Conservation (phyloP, 257 asterid genomes). For the Solanum tacnaense region DNA sequence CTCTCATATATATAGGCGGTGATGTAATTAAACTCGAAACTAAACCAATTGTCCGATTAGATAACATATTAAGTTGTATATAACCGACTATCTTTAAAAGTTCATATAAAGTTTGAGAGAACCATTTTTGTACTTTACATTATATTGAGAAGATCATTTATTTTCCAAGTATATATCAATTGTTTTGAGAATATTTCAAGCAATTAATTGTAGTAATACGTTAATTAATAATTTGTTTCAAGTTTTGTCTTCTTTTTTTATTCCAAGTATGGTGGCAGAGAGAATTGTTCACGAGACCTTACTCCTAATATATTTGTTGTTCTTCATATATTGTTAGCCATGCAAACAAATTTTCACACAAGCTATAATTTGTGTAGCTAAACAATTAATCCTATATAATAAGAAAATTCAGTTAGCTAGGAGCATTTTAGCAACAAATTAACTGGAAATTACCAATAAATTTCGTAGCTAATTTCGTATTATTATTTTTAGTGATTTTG, state of each 20-base stretch:
- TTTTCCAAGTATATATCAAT: not conserved
- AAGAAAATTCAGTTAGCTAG: too few species aligned
- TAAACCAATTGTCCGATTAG: not conserved
- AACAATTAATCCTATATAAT: too few species aligned
- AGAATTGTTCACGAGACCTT: not conserved
- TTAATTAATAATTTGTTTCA: not conserved
- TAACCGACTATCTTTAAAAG: not conserved
- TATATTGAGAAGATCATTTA: not conserved
- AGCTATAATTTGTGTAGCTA: not conserved
- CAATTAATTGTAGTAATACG: not conserved
- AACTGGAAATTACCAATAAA: too few species aligned
- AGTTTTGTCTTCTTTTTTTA: not conserved
- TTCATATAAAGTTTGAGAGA: not conserved
- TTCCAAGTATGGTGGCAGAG: not conserved
- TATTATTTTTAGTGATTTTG: not conserved
- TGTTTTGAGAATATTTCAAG: not conserved
- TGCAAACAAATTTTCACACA: not conserved
- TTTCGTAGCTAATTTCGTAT: too few species aligned
- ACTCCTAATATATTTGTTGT: not conserved
- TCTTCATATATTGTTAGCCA: slow-evolving; percentile 24
- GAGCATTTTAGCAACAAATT: too few species aligned
- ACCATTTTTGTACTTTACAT: not conserved
- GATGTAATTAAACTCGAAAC: too few species aligned
- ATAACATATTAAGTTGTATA: too few species aligned
- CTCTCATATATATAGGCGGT: not conserved